Base-by-base conservation (phyloP, 2,329 filamentous ascomycete genomes). In the Fusarium sp. region DNA sequence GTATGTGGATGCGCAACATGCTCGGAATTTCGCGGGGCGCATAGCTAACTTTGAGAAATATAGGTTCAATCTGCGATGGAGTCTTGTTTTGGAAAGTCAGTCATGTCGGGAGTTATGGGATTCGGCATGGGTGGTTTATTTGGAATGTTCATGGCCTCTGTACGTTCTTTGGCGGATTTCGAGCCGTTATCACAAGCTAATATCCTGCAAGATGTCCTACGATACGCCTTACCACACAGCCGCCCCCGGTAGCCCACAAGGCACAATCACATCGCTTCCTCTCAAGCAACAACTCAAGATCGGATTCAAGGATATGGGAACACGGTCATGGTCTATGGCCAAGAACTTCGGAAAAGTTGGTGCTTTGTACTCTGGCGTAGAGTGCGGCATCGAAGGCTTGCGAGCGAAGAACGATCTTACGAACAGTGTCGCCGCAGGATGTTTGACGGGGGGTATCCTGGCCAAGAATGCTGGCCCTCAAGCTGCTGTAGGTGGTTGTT, bases 271-370 rank as follows among this genome's bases (percentile, higher is more conserved):
- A 47, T 86, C 87, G n/a, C 90, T 99, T 26, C 95, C 96, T 34
- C 88, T 96, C 73, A 89, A 91, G 51, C 90, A 98, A 82, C 96
- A 98, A 84, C 88, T 99, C 61, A 91, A 90, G 72, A 85, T 89
- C 79, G 96, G 96, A 60, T 94, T 99, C 86, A 95, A 93, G 82
- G 96, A 99, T 83, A 98, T 99, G 95, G 96, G 96, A 75, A 84
- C 88, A 73, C 91, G 94, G 18, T 96, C 94, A 9, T 94, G 88
- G 83, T 92, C 91, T 72, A 94, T 92, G 54, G 96, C 95, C 62
- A 96, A 95, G 85, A 98, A 97, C 86, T 99, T 99, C 81, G 96
- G 94, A 72, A 93, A 95, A 77, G 94, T 99, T 56, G 96, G 96
- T 78, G 93, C 94, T 6, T 89, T 98, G 26, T 99, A 97, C 85